Percentiles rank a stretch among this genome's conserved stretches.
Conservation (phyloP, 2,329 filamentous ascomycete species). For the Fusarium sterilihyphosum region DNA sequence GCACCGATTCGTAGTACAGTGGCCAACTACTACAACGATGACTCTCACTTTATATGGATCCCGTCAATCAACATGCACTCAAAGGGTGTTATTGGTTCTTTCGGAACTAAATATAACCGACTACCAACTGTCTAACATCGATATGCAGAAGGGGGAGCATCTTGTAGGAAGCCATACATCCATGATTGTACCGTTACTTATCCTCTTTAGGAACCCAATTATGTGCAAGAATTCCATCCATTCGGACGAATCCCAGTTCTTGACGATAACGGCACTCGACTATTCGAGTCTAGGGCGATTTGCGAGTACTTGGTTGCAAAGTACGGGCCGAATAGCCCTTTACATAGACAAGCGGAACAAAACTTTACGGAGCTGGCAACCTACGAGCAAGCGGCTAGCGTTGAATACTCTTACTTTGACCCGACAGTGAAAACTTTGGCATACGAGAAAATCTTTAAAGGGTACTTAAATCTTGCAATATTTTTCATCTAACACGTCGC, state of each 20-base stretch:
- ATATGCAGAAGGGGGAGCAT: background rate
- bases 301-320: background rate
- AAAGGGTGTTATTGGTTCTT: background rate
- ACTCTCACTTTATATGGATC: background rate
- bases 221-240: background rate
- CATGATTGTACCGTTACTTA: background rate
- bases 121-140: background rate
- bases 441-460: background rate
- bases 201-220: background rate
- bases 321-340: background rate
- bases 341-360: background rate
- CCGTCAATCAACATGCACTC: background rate
- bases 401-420: background rate
- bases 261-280: background rate
- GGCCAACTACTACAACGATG: background rate
- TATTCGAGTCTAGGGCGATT: background rate
- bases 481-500: accelerated
- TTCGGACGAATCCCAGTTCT: background rate
- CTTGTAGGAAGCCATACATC: background rate
- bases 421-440: background rate
- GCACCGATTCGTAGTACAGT: background rate
- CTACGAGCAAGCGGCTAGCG: background rate
- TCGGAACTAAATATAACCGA: background rate
- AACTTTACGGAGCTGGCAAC: background rate
- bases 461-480: accelerated